phyloP scores from a whole-genome alignment of 139 green algal genomes.

The Trebouxia sp. region DNA sequence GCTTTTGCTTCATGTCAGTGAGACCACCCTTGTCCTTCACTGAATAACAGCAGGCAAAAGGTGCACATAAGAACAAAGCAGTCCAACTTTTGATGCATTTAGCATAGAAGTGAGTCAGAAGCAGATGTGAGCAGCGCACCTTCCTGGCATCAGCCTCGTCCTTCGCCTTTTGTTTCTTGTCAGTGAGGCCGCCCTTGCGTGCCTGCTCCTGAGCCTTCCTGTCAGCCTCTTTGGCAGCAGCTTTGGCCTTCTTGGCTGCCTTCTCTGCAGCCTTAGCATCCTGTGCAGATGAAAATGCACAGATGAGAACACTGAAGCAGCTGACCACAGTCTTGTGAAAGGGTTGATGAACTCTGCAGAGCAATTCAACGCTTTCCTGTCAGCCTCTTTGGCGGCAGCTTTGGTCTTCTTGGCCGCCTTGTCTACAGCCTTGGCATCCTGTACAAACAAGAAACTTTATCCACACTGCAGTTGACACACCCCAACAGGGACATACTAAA shows the following conservation, averaged over 20 bases:
- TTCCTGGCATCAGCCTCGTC: constrained; percentile 83
- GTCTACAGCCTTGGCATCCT: constrained; percentile 79
- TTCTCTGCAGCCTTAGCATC: constrained; percentile 83
- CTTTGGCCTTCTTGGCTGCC: constrained; percentile 61
- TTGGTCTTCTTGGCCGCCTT: constrained; percentile 68
- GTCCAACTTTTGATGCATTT: not conserved
- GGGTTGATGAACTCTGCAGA: not conserved
- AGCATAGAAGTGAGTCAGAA: not conserved
- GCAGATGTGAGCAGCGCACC: constrained; percentile 41
- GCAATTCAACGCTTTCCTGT: constrained; percentile 33
- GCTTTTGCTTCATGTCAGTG: no score
- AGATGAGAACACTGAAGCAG: not conserved
- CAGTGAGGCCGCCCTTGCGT: constrained; percentile 39
- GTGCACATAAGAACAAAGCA: not conserved
- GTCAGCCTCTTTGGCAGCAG: constrained; percentile 61
- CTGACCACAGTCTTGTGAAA: not conserved
- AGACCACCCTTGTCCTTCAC: no score
- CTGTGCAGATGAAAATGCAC: constrained; percentile 32
- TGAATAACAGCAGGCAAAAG: no score
- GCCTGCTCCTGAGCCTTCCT: constrained; percentile 40
- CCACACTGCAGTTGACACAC: not conserved
- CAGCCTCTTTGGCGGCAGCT: constrained; percentile 64
- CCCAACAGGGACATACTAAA: not conserved
- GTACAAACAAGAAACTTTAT: not conserved
- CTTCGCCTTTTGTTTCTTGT: constrained; percentile 78